Evolutionary conservation across 1,284 basidiomycete species (phyloP).

Genomic region (Trametes sp.): DNA sequence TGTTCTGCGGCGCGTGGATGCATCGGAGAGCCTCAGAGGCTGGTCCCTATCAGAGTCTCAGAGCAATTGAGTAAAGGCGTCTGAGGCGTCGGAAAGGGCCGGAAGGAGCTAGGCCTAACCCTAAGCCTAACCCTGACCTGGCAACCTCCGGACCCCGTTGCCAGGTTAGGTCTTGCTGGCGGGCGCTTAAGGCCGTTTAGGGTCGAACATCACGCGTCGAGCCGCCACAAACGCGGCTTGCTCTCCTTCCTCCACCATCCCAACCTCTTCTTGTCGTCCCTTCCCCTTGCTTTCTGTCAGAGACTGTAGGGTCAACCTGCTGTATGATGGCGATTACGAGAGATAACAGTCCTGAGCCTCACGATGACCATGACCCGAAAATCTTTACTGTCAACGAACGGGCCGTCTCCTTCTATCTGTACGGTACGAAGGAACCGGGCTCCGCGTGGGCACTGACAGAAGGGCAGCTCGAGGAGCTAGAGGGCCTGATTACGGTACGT

Average conservation of each 20-base stretch:
- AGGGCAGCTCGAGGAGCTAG: not conserved
- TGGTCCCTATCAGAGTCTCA: too few species aligned
- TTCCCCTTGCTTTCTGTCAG: not conserved
- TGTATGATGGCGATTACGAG: not conserved
- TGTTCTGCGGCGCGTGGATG: too few species aligned
- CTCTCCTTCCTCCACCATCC: constrained; percentile 4
- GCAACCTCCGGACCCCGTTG: constrained; percentile 11
- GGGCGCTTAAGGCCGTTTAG: not conserved
- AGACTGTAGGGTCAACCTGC: too few species aligned
- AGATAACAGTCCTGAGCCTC: not conserved
- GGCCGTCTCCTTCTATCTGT: constrained; percentile 28
- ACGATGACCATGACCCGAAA: not conserved
- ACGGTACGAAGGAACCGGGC: constrained; percentile 12
- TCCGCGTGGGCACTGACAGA: not conserved
- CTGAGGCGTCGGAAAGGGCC: too few species aligned
- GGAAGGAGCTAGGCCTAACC: not conserved
- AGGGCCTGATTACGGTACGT: constrained; percentile 18
- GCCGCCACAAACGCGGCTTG: constrained; percentile 19
- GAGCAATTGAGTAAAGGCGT: too few species aligned
- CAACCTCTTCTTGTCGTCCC: not conserved
- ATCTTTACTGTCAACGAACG: constrained; percentile 17
- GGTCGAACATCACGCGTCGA: not conserved
- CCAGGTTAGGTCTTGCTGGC: constrained; percentile 16
- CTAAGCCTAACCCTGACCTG: constrained; percentile 10
- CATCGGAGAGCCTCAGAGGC: too few species aligned